Evolutionary conservation across 257 asterid genomes (phyloP).

Genomic region (Plantago ovata): DNA sequence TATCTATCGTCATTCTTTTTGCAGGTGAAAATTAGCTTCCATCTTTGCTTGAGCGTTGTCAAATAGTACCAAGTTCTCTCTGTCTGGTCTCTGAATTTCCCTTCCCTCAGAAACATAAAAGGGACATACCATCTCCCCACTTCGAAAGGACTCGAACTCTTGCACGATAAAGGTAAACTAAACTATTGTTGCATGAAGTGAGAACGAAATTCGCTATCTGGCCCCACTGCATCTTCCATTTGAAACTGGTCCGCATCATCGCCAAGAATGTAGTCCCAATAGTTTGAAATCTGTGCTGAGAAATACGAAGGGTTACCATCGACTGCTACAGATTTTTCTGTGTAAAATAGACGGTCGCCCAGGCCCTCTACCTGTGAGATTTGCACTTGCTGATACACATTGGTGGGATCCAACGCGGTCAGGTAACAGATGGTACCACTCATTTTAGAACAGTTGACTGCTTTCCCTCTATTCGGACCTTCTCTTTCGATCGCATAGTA

Average conservation of each 20-base stretch:
- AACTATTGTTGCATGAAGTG: conserved; percentile 15
- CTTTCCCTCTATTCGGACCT: conserved; percentile 33
- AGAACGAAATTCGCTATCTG: too few species aligned
- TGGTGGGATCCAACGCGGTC: conserved; percentile 42
- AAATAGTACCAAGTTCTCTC: conserved; percentile 40
- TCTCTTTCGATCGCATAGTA: conserved; percentile 57
- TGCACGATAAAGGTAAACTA: neutral
- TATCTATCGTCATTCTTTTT: conserved; percentile 10
- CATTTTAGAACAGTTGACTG: too few species aligned
- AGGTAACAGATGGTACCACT: conserved; percentile 12
- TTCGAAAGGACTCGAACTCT: neutral
- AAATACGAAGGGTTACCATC: conserved; percentile 39
- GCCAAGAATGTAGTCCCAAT: too few species aligned
- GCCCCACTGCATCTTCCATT: too few species aligned
- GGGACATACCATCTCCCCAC: conserved; percentile 38
- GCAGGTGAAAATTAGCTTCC: conserved; percentile 42
- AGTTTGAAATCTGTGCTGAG: conserved; percentile 18
- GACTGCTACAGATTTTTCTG: conserved; percentile 26
- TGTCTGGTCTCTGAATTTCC: conserved; percentile 21
- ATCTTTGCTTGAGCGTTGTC: conserved; percentile 48
- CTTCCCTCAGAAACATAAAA: conserved; percentile 33
- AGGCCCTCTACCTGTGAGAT: too few species aligned
- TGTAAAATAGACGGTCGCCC: neutral
- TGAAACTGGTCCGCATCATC: too few species aligned
- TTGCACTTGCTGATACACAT: conserved; percentile 42